A percentile compares a stretch with the other conserved stretches of the same genome.
These are phyloP conservation scores for Penicillium samsonianum DNA, from an alignment of 495 filamentous ascomycete genomes.

Conservation along the genomic window DNA sequence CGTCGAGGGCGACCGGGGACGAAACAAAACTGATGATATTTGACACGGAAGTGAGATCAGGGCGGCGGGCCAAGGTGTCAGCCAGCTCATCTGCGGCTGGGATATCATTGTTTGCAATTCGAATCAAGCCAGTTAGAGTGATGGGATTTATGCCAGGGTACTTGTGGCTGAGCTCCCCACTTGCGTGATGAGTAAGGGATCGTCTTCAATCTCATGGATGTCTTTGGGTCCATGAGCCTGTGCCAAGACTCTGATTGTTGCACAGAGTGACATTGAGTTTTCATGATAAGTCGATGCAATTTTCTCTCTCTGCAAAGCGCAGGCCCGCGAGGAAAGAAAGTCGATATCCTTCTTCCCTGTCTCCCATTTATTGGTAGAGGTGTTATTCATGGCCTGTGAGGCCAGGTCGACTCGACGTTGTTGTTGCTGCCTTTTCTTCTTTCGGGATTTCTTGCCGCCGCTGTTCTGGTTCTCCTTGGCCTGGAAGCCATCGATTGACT, in stretches of 20 bases:
- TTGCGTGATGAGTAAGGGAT: conserved; percentile 48
- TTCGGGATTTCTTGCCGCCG: conserved; percentile 44
- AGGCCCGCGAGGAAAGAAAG: conserved; percentile 54
- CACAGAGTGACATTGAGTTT: conserved; percentile 56
- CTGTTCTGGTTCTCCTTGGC: conserved; percentile 39
- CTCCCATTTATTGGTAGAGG: conserved; percentile 55
- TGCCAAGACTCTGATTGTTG: conserved; percentile 57
- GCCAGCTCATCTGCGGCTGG: conserved; percentile 62
- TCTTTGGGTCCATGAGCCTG: conserved; percentile 30
- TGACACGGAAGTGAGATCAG: conserved; percentile 35
- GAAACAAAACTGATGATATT: conserved; percentile 44
- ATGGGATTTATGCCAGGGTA: conserved; percentile 51
- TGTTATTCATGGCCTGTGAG: conserved; percentile 7
- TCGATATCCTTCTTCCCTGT: conserved; percentile 57
- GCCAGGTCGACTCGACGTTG: conserved; percentile 11
- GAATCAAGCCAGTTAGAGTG: conserved; percentile 52
- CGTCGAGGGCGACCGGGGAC: conserved; percentile 33
- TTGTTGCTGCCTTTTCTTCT: conserved; percentile 24
- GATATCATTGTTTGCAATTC: conserved; percentile 56
- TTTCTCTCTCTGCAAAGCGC: conserved; percentile 44
- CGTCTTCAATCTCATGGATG: conserved; percentile 38
- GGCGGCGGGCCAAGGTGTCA: conserved; percentile 41
- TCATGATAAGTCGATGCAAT: conserved; percentile 64
- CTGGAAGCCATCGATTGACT: conserved; percentile 80
- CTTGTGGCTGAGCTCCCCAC: conserved; percentile 54